Conservation (phyloP, 495 filamentous ascomycete species). For the Parathielavia hyrcaniae region DNA sequence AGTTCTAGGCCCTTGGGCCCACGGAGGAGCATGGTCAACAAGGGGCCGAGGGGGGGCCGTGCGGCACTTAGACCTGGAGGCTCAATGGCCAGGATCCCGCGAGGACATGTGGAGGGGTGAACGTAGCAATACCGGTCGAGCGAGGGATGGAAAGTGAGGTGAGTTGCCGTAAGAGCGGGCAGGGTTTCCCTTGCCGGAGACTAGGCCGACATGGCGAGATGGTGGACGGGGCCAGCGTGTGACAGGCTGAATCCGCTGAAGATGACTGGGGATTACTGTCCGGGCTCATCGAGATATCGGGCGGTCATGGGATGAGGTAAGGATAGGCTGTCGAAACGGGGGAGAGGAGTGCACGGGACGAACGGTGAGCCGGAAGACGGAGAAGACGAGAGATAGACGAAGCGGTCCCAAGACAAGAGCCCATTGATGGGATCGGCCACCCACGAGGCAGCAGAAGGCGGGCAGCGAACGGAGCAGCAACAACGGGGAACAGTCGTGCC, state of each 20-base stretch:
- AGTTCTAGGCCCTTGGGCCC: slow-evolving; percentile 26
- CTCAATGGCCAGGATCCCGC: slow-evolving; percentile 24
- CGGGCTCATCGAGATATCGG: slow-evolving; percentile 12
- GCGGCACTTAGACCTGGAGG: slow-evolving; percentile 26
- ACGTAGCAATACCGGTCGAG: slow-evolving; percentile 19
- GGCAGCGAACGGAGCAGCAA: not conserved
- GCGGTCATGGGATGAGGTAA: slow-evolving; percentile 28
- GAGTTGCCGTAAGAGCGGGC: slow-evolving; percentile 17
- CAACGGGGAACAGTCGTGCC: slow-evolving; percentile 30
- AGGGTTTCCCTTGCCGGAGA: slow-evolving; percentile 21
- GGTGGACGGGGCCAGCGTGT: slow-evolving; percentile 27
- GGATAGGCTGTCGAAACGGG: slow-evolving; percentile 14
- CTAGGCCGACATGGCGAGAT: slow-evolving; percentile 24
- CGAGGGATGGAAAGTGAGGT: slow-evolving; percentile 22
- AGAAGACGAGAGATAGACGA: slow-evolving; percentile 10
- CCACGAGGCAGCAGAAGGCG: not conserved
- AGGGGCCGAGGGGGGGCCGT: slow-evolving; percentile 22
- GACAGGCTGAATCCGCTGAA: slow-evolving; percentile 25
- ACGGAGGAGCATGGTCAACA: slow-evolving; percentile 20
- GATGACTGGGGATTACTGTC: slow-evolving; percentile 18
- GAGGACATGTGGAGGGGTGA: slow-evolving; percentile 23
- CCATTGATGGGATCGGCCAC: slow-evolving; percentile 14
- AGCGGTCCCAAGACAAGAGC: slow-evolving; percentile 21
- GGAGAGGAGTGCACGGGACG: slow-evolving; percentile 8
- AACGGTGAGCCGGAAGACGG: slow-evolving; percentile 18